A percentile compares a stretch with the other conserved stretches of the same genome.
Conservation (phyloP, 2,329 filamentous ascomycete species). For the Alternaria sp. region DNA sequence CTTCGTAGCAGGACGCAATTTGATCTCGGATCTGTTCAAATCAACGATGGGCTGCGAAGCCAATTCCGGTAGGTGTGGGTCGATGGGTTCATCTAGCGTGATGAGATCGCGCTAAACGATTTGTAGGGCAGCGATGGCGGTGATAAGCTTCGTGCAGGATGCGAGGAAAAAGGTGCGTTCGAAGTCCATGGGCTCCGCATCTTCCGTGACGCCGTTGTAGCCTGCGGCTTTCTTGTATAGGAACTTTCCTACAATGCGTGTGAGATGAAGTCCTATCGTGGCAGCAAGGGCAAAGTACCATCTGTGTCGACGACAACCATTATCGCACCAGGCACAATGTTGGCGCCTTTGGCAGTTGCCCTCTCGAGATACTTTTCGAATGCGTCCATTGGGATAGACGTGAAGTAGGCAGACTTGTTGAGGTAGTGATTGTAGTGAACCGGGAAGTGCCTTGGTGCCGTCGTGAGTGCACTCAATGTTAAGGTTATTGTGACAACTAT, state of each 20-base stretch:
- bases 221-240: slow-evolving; percentile 51
- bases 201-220: slow-evolving; percentile 46
- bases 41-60: slow-evolving; percentile 27
- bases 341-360: slow-evolving; percentile 28
- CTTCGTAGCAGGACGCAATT: slow-evolving; percentile 20
- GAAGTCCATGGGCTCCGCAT: slow-evolving; percentile 61
- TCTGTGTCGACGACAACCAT: slow-evolving; percentile 34
- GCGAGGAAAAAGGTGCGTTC: slow-evolving; percentile 61
- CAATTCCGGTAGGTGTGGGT: slow-evolving; percentile 34
- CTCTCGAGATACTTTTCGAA: slow-evolving; percentile 41
- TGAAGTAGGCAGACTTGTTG: background rate
- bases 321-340: slow-evolving; percentile 29
- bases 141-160: slow-evolving; percentile 46
- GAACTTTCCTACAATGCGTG: slow-evolving; percentile 34
- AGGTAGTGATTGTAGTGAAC: background rate
- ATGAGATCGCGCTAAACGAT: slow-evolving; percentile 41
- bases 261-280: slow-evolving; percentile 27
- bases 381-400: slow-evolving; percentile 24
- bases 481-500: background rate
- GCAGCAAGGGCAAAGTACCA: slow-evolving; percentile 13
- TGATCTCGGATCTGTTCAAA: slow-evolving; percentile 10
- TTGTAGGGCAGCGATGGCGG: slow-evolving; percentile 42
- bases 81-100: slow-evolving; percentile 38
- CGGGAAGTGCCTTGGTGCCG: background rate
- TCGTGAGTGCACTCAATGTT: background rate